A percentile compares a stretch with the other conserved stretches of the same genome.
These are phyloP conservation scores for Fusarium bulbicola DNA, from an alignment of 2,329 filamentous ascomycete species.

Conservation along the genomic window DNA sequence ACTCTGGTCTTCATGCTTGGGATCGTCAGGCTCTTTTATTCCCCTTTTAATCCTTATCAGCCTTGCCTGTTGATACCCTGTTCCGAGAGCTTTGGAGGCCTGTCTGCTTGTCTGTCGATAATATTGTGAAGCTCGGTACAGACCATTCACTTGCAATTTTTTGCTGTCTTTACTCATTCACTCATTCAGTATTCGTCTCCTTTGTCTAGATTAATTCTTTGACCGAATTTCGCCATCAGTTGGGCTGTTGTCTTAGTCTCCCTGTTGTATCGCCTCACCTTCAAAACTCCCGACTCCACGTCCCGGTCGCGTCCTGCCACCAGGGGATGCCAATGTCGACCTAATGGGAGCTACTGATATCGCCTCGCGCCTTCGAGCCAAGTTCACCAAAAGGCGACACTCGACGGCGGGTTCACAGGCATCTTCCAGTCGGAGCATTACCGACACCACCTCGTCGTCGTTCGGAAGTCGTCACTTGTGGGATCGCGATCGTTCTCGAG, in stretches of 20 bases:
- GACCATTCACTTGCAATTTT: slow-evolving; percentile 2
- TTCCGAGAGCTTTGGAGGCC: slow-evolving; percentile 3
- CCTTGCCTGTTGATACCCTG: slow-evolving; percentile 28
- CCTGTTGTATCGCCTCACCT: slow-evolving; percentile 7
- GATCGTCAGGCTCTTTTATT: slow-evolving; percentile 6
- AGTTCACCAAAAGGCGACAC: slow-evolving; percentile 54
- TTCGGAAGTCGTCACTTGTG: slow-evolving; percentile 38
- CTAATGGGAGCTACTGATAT: slow-evolving; percentile 55
- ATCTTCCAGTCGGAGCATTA: slow-evolving; percentile 45
- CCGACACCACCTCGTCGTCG: slow-evolving; percentile 30
- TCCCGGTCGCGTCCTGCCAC: slow-evolving; percentile 18
- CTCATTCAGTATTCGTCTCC: slow-evolving; percentile 1
- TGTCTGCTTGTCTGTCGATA: slow-evolving; percentile 26
- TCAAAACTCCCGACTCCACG: slow-evolving; percentile 12
- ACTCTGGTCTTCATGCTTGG: background rate
- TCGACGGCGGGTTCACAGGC: slow-evolving; percentile 51
- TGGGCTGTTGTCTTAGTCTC: slow-evolving; percentile 24
- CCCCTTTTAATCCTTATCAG: slow-evolving; percentile 21
- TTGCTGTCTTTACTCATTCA: slow-evolving; percentile 10
- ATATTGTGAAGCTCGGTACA: slow-evolving; percentile 30
- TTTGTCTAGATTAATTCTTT: slow-evolving; percentile 6
- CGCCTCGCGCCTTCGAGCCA: slow-evolving; percentile 58
- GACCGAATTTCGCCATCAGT: background rate
- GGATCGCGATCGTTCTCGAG: slow-evolving; percentile 38
- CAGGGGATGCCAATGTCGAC: slow-evolving; percentile 28